Conservation (phyloP, 2,329 filamentous ascomycete species). For the Diplodia sapinea region DNA sequence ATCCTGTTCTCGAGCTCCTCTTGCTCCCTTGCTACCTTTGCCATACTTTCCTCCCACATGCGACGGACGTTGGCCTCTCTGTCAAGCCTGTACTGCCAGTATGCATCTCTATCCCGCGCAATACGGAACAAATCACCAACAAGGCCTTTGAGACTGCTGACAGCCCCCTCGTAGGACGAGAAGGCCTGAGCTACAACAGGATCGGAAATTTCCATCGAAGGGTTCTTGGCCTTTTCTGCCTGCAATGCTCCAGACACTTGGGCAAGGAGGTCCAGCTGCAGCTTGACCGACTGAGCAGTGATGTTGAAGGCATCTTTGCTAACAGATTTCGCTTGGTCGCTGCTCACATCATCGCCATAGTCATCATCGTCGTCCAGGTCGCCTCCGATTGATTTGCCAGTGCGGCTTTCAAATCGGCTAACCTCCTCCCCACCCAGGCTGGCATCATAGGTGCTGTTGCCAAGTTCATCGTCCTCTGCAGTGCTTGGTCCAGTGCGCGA, state of each 20-base stretch:
- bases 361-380: conserved; percentile 69
- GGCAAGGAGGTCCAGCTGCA: conserved; percentile 89
- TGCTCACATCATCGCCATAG: conserved; percentile 79
- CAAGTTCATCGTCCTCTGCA: conserved; percentile 60
- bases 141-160: conserved; percentile 83
- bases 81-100: conserved; percentile 95
- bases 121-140: conserved; percentile 89
- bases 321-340: conserved; percentile 68
- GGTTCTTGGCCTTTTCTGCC: conserved; percentile 71
- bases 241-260: conserved; percentile 85
- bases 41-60: conserved; percentile 99
- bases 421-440: conserved; percentile 62
- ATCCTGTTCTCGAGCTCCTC: conserved; percentile 87
- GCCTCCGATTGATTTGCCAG: conserved; percentile 61
- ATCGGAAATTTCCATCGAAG: conserved; percentile 75
- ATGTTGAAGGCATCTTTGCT: conserved; percentile 97
- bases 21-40: conserved; percentile 91
- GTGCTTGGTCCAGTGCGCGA: conserved; percentile 54
- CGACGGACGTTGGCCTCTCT: conserved; percentile 88
- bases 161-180: conserved; percentile 84
- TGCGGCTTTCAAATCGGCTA: conserved; percentile 55
- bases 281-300: conserved; percentile 89
- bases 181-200: conserved; percentile 77
- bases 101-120: conserved; percentile 89
- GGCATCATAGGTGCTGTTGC: conserved; percentile 62